These are phyloP conservation scores for Vaccinium myrtillus DNA, from an alignment of 148 eudicot genomes.

Conservation along the genomic window DNA sequence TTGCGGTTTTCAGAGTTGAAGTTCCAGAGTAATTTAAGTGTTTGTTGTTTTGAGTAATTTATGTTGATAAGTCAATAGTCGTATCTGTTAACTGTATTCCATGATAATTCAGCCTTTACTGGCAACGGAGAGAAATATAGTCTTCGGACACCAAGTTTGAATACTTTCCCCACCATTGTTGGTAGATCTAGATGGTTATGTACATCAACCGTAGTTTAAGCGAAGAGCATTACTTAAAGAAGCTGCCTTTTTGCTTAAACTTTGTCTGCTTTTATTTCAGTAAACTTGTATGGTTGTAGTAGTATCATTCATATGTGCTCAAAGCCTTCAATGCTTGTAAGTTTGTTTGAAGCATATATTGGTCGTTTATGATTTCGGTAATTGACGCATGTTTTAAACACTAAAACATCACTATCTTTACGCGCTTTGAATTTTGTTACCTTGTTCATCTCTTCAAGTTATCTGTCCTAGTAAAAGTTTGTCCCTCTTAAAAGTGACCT, in stretches of 20 bases:
- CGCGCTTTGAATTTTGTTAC: neutral
- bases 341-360: neutral
- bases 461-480: neutral
- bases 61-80: neutral
- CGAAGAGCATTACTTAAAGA: neutral
- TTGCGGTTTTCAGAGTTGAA: neutral
- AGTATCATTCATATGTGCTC: neutral
- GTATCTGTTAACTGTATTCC: neutral
- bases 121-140: neutral
- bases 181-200: neutral
- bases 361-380: neutral
- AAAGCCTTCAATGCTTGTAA: neutral
- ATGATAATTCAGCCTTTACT: neutral
- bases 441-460: neutral
- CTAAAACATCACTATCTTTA: neutral
- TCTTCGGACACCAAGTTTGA: neutral
- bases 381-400: neutral
- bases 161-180: neutral
- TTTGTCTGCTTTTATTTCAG: neutral
- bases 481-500: neutral
- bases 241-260: neutral
- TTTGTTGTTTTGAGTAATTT: neutral
- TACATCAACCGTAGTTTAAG: neutral
- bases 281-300: neutral
- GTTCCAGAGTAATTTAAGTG: neutral